Percentiles rank a stretch among this genome's conserved stretches.
phyloP scores from a whole-genome alignment of 768 basidiomycete species.

The Artomyces pyxidatus region DNA sequence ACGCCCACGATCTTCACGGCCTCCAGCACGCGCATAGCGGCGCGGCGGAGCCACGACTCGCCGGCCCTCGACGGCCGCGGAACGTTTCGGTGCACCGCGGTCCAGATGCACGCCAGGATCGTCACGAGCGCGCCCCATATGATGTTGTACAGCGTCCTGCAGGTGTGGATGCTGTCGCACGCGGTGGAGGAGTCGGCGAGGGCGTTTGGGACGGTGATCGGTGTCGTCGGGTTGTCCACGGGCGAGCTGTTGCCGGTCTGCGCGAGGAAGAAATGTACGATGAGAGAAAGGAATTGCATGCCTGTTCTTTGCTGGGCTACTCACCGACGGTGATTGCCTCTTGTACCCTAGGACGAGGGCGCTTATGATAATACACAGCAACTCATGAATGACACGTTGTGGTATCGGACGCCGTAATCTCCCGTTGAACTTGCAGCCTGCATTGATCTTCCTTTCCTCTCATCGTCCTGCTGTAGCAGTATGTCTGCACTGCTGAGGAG shows the following conservation, averaged over 20 bases:
- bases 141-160: conserved; percentile 11
- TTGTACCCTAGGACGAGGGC: neutral
- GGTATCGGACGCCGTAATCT: neutral
- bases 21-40: neutral
- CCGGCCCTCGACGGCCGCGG: conserved; percentile 14
- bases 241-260: neutral
- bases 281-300: neutral
- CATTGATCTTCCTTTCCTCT: neutral
- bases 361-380: neutral
- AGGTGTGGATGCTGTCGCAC: neutral
- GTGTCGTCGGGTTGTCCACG: neutral
- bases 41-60: neutral
- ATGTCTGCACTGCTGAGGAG: too few species aligned
- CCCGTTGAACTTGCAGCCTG: neutral
- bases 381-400: neutral
- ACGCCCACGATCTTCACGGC: neutral
- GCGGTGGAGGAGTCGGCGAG: neutral
- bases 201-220: neutral
- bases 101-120: conserved; percentile 25
- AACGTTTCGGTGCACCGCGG: conserved; percentile 24
- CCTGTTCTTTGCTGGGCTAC: neutral
- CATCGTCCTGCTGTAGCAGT: too few species aligned
- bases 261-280: neutral
- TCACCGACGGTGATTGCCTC: neutral
- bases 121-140: conserved; percentile 22